phyloP scores from a whole-genome alignment of 2,329 filamentous ascomycete genomes.

The Pseudogymnoascus sp. region DNA sequence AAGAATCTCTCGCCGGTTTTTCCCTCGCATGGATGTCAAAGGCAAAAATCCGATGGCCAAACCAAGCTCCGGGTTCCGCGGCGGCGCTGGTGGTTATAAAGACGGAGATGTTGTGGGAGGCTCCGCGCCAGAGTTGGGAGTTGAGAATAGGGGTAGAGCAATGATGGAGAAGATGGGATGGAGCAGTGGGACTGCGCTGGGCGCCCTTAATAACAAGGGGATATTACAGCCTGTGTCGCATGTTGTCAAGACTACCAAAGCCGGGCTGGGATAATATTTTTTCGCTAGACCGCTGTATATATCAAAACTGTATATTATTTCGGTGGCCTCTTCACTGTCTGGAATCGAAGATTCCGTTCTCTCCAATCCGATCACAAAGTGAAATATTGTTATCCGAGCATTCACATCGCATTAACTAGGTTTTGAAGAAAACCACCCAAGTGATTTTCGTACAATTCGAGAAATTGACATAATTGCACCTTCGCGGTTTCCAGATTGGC shows the following conservation, averaged over 20 bases:
- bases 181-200: constrained; percentile 77
- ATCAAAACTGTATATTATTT: constrained; percentile 7
- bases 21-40: constrained; percentile 43
- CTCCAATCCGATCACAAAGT: not conserved
- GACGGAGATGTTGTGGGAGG: constrained; percentile 87
- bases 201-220: constrained; percentile 74
- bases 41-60: constrained; percentile 24
- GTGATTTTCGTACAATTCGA: not conserved
- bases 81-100: constrained; percentile 49
- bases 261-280: constrained; percentile 56
- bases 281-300: not conserved
- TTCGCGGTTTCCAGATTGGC: not conserved
- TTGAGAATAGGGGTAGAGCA: constrained; percentile 72
- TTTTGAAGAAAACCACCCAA: not conserved
- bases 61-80: constrained; percentile 27
- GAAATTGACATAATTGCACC: not conserved
- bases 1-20: constrained; percentile 44
- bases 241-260: constrained; percentile 77
- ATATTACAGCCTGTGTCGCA: constrained; percentile 80
- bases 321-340: not conserved
- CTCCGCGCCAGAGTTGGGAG: constrained; percentile 72
- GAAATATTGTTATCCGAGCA: not conserved
- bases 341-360: not conserved
- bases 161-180: constrained; percentile 98
- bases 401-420: not conserved